Evolutionary conservation across 805 yeast species (phyloP), one percentile per base, ranked within the genome.

Genomic region (Hanseniaspora pseudoguilliermondii): DNA sequence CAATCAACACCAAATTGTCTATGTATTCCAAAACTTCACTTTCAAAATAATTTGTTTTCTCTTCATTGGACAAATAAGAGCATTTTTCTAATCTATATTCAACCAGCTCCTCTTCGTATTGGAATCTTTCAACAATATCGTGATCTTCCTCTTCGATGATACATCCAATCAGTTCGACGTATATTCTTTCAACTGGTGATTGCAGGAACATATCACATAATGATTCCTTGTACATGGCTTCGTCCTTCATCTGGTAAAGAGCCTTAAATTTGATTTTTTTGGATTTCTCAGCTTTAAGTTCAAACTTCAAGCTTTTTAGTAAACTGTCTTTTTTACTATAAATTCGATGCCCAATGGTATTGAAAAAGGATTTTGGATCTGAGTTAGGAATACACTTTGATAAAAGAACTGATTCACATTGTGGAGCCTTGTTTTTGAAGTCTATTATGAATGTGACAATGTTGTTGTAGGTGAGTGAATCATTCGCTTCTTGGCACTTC

Each of bases 1-100:
- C 76, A 16, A 91, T 79, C 16, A 83, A 69, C 3, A 89, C 79
- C 82, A 90, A 79, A 38, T 84, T 95, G 15, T 80, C 82, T 0
- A 80, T 79, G 75, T 80, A 74, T 10, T 77, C 79, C 46, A 71
- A 70, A 4, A 89, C 69, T 29, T 77, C 48, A 11, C 25, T 75
- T 1, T 62, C 61, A 10, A 71, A 70, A 29, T 76, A 62, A 1
- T 56, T 57, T 16, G 66, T 64, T 55, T 82, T 81, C 2, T 61
- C 59, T 0, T 66, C 65, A 0, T 57, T 54, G 0, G 93, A 87
- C 38, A 79, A 71, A 1, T 76, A 72, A 57, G 70, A 72, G 52
- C 89, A 67, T 44, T 79, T 67, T 20, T 76, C 75, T 58, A 80
- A 76, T 57, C 78, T 75, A 64, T 81, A 80, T 55, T 75, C 73